These are phyloP conservation scores for Candida easanensis DNA, from an alignment of 805 yeast species.

Conservation along the genomic window DNA sequence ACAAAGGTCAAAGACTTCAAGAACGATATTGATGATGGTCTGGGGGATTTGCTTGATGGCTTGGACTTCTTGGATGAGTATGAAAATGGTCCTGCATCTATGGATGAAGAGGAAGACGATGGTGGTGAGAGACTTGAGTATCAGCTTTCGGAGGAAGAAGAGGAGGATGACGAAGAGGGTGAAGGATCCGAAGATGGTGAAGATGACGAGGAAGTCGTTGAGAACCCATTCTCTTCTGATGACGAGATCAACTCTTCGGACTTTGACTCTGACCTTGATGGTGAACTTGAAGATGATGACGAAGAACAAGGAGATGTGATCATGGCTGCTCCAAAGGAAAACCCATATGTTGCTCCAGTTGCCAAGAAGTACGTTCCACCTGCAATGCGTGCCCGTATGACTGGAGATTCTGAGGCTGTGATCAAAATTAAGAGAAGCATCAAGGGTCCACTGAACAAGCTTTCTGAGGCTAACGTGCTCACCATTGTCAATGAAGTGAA, in stretches of 20 bases:
- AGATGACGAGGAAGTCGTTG: constrained; percentile 27
- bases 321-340: constrained; percentile 47
- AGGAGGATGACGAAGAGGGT: constrained; percentile 21
- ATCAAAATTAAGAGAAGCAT: constrained; percentile 55
- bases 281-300: constrained; percentile 32
- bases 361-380: constrained; percentile 75
- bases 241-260: constrained; percentile 42
- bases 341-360: constrained; percentile 71
- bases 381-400: constrained; percentile 59
- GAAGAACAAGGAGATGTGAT: constrained; percentile 29
- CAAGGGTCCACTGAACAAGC: constrained; percentile 80
- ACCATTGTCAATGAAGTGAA: constrained; percentile 69
- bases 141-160: constrained; percentile 7
- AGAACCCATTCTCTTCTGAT: constrained; percentile 37
- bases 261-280: constrained; percentile 40
- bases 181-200: constrained; percentile 26
- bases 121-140: neutral
- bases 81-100: constrained; percentile 23
- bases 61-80: constrained; percentile 38
- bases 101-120: constrained; percentile 27
- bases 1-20: constrained; percentile 44
- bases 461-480: constrained; percentile 83
- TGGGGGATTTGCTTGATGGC: constrained; percentile 84
- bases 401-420: constrained; percentile 44
- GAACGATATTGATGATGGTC: constrained; percentile 66